phyloP scores from a whole-genome alignment of 768 basidiomycete genomes.

The Termitomyces sp. region DNA sequence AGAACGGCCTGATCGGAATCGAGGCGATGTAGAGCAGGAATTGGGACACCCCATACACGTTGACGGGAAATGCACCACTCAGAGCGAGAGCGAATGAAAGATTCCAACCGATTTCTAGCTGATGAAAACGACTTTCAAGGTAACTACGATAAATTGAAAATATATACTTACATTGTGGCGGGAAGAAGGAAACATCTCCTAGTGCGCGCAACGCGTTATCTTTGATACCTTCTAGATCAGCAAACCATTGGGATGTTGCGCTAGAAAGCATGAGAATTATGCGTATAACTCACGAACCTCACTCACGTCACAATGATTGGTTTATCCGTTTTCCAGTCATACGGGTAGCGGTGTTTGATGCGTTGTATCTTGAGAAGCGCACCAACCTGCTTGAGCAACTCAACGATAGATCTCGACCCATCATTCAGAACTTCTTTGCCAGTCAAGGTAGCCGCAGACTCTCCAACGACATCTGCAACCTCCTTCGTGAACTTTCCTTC shows the following conservation, averaged over 20 bases:
- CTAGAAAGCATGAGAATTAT: conserved; percentile 28
- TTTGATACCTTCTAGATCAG: conserved; percentile 84
- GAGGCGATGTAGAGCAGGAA: conserved; percentile 76
- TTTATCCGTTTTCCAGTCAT: conserved; percentile 94
- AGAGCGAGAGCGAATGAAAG: conserved; percentile 81
- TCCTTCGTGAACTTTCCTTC: conserved; percentile 65
- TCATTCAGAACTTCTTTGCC: conserved; percentile 71
- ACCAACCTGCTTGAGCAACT: conserved; percentile 49
- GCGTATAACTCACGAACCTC: not conserved
- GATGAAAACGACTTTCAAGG: not conserved
- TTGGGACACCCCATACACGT: conserved; percentile 96
- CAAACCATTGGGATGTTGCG: conserved; percentile 97
- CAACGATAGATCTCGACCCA: conserved; percentile 65
- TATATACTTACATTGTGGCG: conserved; percentile 53
- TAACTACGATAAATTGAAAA: not conserved
- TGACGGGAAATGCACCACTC: conserved; percentile 99
- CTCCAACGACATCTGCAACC: conserved; percentile 55
- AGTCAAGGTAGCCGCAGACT: conserved; percentile 41
- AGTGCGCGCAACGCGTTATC: conserved; percentile 66
- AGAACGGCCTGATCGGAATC: conserved; percentile 62
- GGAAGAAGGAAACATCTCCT: conserved; percentile 68
- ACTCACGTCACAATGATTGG: conserved; percentile 87
- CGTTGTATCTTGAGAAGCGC: conserved; percentile 63
- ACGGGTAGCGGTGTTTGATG: conserved; percentile 87
- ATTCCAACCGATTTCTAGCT: conserved; percentile 87